Evolutionary conservation across 768 basidiomycete genomes (phyloP), one percentile per base, ranked within the genome.

Genomic region (Psilocybe sp.): DNA sequence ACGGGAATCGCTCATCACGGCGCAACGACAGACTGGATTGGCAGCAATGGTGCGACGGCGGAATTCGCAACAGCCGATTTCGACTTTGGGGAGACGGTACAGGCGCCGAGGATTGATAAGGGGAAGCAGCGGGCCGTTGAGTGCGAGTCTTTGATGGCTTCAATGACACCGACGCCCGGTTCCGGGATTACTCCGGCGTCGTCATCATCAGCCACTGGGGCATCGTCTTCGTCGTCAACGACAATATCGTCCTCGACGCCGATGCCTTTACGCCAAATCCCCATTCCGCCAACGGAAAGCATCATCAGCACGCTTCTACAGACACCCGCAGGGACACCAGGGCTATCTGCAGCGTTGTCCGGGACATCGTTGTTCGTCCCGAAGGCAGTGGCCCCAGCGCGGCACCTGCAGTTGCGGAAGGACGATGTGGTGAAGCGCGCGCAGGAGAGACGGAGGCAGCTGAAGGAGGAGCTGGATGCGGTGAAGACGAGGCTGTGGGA

Each of bases 401-500:
- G 56, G n/a, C 62, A 59, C 41, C 40, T 36, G n/a, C 62, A 59
- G 43, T 36, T 36, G 45, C 55, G 60, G 40, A 62, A 58, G 50
- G 62, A 62, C 32, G 67, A 67, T 10, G 66, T 84, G 16, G 51
- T 89, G 31, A 68, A 63, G 39, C 74, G 75, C 12, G 87, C 85
- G 12, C 71, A 67, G 47, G 78, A 79, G 57, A 73, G 78, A 58
- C 77, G 79, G 51, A 65, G 67, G 47, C 71, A 79, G 56, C 56
- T 91, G 34, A 67, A 68, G 48, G 67, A 66, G 9, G 82, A 85
- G 66, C 66, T 90, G 40, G 75, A 82, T 43, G 70, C 68, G 46
- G 78, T 82, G 18, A 85, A 84, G 60, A 72, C 79, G 23, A 81
- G 85, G 59, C 64, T 89, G 49, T 89, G 89, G 89, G 86, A 88